Base-by-base conservation (phyloP, 495 filamentous ascomycete genomes). In the Daldinia decipiens region DNA sequence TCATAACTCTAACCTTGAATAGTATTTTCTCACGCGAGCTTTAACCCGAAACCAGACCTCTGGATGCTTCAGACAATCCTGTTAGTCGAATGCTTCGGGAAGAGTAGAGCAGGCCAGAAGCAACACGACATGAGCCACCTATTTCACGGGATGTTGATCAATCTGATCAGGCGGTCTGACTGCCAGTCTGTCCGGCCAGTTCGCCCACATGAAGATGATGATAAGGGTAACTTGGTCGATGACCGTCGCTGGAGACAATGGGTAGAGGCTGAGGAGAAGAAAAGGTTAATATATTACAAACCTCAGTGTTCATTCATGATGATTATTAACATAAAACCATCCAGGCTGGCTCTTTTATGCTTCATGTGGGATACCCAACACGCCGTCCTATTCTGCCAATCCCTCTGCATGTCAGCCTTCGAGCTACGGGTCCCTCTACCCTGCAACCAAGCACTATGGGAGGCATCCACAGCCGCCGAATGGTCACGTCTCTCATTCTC, bases 351-450 rank as follows among this genome's bases (percentile, higher is more conserved):
- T 0, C 79, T 88, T 54, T 79, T 85, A 31, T 87, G 84, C 62
- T 89, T 88, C 65, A 86, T 88, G 82, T 87, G 85, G 86, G 86
- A 87, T 62, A 85, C 83, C 0, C 84, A 87, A 68, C 85, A 86
- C 64, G 84, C 85, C 1, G 84, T 86, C 0, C 76, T 87, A 4
- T 87, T 87, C 71, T 87, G 82, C 21, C 85, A 88, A 68, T 85
- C 82, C 5, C 78, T 88, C 0, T 88, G 85, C 72, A 88, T 87
- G 86, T 86, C 82, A 4, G 85, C 84, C 13, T 87, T 87, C 56
- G 85, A 87, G 51, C 80, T 89, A 21, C 78, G 83, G 32, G 79
- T 83, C 1, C 75, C 78, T 12, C 74, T 88, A 7, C 85, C 85
- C 0, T 86, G 84, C 58, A 76, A 79, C 29, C 71, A 83, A 29